Evolutionary conservation across 1,139 yeast species (phyloP), one percentile per base, ranked within the genome.

Genomic region (Diutina ranongensis): DNA sequence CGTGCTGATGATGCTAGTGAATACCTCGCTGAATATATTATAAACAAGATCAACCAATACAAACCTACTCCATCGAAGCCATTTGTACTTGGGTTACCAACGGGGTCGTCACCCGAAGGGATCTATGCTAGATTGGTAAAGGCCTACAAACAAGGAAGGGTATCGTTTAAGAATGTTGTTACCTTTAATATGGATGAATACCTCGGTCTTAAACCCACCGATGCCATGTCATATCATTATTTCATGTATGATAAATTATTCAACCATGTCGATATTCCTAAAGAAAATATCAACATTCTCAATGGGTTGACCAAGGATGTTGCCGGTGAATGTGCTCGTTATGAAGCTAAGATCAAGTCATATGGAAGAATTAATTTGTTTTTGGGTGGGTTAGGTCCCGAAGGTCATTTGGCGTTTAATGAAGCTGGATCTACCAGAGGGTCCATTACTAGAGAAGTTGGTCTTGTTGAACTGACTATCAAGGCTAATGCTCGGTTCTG

Each of bases 111-210:
- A 3, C 83, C 83, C 12, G 82, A 76, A 55, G 77, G 74, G 2
- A 74, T 78, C 7, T 78, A 78, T 55, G 64, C 69, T 45, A 60
- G 63, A 47, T 62, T 78, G 45, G 71, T 78, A 40, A 62, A 64
- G 46, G 72, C 75, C 12, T 64, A 76, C 60, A 65, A 67, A 50
- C 53, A 56, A 33, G 76, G 77, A 18, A 57, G 57, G 45, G 65
- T 78, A 12, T 63, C 71, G 21, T 78, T 78, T 60, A 62, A 65
- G 50, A 65, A 78, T 55, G 83, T 78, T 40, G 76, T 78, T 13
- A 75, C 80, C 12, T 77, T 77, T 61, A 77, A 77, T 57, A 77
- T 77, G 82, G 82, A 77, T 55, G 82, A 77, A 57, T 77, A 77
- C 57, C 64, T 71, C 47, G 78, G 78, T 1, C 60, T 77, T 42